phyloP scores from a whole-genome alignment of 2,329 filamentous ascomycete species.

The Fusarium cicatricum region DNA sequence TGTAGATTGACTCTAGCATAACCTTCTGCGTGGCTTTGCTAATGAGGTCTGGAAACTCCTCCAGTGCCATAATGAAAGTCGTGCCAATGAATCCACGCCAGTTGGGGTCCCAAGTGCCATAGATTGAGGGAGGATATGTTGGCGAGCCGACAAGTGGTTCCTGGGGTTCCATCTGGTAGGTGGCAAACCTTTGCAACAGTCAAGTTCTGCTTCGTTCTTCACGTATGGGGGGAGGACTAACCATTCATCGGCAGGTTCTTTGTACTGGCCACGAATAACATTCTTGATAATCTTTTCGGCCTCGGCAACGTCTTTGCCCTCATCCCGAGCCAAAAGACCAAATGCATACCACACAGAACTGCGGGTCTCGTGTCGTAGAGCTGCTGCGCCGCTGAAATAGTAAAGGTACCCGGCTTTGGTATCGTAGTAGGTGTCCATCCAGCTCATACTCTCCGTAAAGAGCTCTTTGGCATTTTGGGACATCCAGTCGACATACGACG shows the following conservation, averaged over 20 bases:
- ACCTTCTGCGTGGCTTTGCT: conserved; percentile 47
- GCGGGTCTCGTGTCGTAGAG: conserved; percentile 64
- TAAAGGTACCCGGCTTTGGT: conserved; percentile 60
- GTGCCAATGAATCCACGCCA: conserved; percentile 71
- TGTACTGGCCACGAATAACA: conserved; percentile 62
- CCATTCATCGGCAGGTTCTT: conserved; percentile 62
- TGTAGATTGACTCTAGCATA: conserved; percentile 62
- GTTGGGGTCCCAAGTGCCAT: conserved; percentile 69
- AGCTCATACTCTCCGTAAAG: conserved; percentile 53
- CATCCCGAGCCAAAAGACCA: conserved; percentile 64
- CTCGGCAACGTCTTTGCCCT: conserved; percentile 56
- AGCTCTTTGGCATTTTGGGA: conserved; percentile 20
- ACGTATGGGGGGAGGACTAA: too few species aligned
- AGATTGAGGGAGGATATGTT: conserved; percentile 60
- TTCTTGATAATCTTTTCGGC: conserved; percentile 63
- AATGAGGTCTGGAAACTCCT: conserved; percentile 63
- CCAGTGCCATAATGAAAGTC: conserved; percentile 64
- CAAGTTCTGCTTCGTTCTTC: background rate
- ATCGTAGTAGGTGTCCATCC: conserved; percentile 66
- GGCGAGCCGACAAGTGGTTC: conserved; percentile 64
- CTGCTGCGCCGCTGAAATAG: conserved; percentile 53
- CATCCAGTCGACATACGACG: conserved; percentile 7
- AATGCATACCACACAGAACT: conserved; percentile 67
- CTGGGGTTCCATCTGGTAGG: conserved; percentile 64
- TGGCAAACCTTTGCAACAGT: conserved; percentile 37